Evolutionary conservation across 345 rosid genomes (phyloP).

Genomic region (Xanthoceras sorbifolium): DNA sequence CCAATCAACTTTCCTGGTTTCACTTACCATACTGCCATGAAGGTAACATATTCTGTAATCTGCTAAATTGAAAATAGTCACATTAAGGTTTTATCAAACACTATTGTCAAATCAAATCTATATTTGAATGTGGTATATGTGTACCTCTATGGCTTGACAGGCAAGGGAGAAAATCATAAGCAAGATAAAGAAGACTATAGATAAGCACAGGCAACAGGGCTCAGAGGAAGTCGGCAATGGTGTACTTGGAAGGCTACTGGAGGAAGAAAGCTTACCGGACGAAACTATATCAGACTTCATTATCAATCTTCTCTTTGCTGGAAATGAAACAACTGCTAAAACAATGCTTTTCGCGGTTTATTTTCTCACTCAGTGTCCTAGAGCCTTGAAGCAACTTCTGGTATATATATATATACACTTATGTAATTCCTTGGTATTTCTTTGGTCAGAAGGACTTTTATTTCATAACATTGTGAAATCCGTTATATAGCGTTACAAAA

Average conservation of each 20-base stretch:
- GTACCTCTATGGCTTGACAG: conserved; percentile 29
- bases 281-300: conserved; percentile 75
- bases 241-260: conserved; percentile 64
- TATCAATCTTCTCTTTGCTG: conserved; percentile 83
- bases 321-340: conserved; percentile 86
- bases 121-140: no score
- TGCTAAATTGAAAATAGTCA: no score
- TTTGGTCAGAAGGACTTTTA: no score
- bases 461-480: no score
- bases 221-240: conserved; percentile 40
- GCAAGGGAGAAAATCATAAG: conserved; percentile 68
- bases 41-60: conserved; percentile 49
- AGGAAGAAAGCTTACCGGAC: conserved; percentile 69
- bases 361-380: conserved; percentile 72
- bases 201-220: conserved; percentile 35
- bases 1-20: conserved; percentile 79
- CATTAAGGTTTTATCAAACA: no score
- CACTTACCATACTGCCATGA: conserved; percentile 76
- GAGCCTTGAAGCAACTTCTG: conserved; percentile 58
- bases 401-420: conserved; percentile 29
- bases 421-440: no score
- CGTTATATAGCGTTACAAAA: no score
- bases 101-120: not conserved
- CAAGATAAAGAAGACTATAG: conserved; percentile 57
- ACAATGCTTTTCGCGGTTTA: conserved; percentile 82